Evolutionary conservation across 192 early-diverging fungal species (phyloP), one percentile per base, ranked within the genome.

Genomic region (Chytriomyces sp.): DNA sequence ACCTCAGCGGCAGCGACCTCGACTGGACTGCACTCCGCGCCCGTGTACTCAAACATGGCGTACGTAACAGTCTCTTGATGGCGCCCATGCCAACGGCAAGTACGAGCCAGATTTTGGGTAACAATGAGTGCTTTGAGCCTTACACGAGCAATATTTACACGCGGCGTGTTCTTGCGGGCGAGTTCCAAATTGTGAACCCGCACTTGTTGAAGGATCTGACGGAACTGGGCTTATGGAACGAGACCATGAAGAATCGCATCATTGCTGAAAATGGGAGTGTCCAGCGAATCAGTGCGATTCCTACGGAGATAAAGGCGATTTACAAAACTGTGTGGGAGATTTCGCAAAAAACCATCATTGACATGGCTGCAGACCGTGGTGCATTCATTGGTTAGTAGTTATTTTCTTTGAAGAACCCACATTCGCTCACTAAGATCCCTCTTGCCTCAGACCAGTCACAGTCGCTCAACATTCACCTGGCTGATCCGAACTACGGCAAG

Each of bases 321-420:
- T 98, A 98, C 89, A 96, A 96, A 86, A 99, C 96, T 0, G 94
- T 94, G 0, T 99, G 93, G 91, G 96, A 99, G 82, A 87, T 99
- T 72, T 90, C 90, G 58, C 94, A 86, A 64, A 91, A 91, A 80
- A 86, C 85, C 28, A 88, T 99, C 39, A 92, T 99, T 70, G 96
- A 99, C 72, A 89, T 99, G 94, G 95, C 95, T 0, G 96, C 94
- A 0, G 96, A 95, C 80, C 94, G 95, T 72, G 96, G 94, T 39
- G 94, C 95, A 8, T 99, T 91, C 77, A 97, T 99, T 78, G 83
- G 82, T 84, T 68, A 37, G 70, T 31, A 0, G 7, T 59, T 52
- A 26, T 10, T 26, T 73, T 39, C 19, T n/a, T n/a, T 34, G 14
- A 0, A n/a, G 74, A 75, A 26, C 39, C 1, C 73, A 3, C n/a